These are phyloP conservation scores for Neofusicoccum sp. DNA, from an alignment of 2,329 filamentous ascomycete species.

Conservation along the genomic window DNA sequence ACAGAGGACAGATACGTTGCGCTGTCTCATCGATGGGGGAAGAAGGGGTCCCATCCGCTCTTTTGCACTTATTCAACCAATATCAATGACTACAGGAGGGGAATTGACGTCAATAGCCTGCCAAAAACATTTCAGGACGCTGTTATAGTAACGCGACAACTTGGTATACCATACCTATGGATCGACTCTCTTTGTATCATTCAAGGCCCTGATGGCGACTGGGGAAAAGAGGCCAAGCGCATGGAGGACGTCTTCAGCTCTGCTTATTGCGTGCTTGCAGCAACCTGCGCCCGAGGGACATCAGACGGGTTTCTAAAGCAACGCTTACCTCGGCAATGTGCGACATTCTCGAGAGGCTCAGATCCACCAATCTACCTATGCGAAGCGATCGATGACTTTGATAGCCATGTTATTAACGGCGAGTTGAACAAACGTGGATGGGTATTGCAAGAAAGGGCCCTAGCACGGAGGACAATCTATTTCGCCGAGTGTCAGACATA, in stretches of 20 bases:
- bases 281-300: neutral
- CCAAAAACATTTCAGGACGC: conserved; percentile 30
- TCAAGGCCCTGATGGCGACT: conserved; percentile 20
- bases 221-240: neutral
- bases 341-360: neutral
- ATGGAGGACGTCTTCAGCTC: conserved; percentile 22
- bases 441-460: conserved; percentile 33
- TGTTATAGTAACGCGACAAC: conserved; percentile 23
- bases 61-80: neutral
- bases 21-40: conserved; percentile 1
- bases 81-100: neutral
- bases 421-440: conserved; percentile 30
- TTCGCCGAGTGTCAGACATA: conserved; percentile 32
- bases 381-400: conserved; percentile 29
- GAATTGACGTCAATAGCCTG: conserved; percentile 10
- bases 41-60: neutral
- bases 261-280: conserved; percentile 20
- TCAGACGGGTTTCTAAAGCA: neutral
- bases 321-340: neutral
- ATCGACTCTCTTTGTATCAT: conserved; percentile 30
- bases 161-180: conserved; percentile 28
- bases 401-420: conserved; percentile 26
- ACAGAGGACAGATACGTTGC: neutral
- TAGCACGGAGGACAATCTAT: conserved; percentile 33
- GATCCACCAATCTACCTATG: conserved; percentile 24